Evolutionary conservation across 2,329 filamentous ascomycete genomes (phyloP).

Genomic region (Penicillium sp.): DNA sequence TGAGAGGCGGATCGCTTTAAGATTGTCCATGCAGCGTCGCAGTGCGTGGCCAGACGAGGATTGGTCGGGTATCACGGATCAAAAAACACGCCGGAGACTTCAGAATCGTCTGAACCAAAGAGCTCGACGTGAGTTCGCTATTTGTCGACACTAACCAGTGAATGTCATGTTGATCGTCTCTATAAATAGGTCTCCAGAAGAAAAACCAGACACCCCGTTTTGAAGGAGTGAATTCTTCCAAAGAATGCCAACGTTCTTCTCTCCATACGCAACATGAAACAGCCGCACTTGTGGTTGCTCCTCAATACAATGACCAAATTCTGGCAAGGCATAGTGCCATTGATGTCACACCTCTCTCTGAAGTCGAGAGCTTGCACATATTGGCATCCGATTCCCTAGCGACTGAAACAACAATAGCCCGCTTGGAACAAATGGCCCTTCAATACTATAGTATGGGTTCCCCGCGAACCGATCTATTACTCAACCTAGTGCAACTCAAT

Average conservation of each 20-base stretch:
- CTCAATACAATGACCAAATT: background rate
- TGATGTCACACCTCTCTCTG: background rate
- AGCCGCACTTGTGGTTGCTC: background rate
- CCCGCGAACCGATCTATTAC: slow-evolving; percentile 16
- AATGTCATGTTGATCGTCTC: background rate
- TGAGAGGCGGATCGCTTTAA: slow-evolving; percentile 1
- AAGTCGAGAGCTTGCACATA: slow-evolving; percentile 1
- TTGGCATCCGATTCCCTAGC: background rate
- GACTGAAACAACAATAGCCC: background rate
- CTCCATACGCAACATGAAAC: background rate
- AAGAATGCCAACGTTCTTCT: background rate
- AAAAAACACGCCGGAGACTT: slow-evolving; percentile 13
- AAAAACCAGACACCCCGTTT: background rate
- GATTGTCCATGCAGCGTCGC: background rate
- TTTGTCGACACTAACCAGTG: background rate
- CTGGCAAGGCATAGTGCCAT: background rate
- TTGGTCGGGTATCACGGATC: slow-evolving; percentile 16
- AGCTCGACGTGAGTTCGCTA: slow-evolving; percentile 11
- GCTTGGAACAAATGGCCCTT: background rate
- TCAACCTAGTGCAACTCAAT: slow-evolving; percentile 18
- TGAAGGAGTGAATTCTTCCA: background rate
- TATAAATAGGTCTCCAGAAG: slow-evolving; percentile 3
- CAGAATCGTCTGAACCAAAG: slow-evolving; percentile 26
- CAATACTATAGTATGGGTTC: slow-evolving; percentile 9
- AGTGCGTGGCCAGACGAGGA: slow-evolving; percentile 9